phyloP scores from a whole-genome alignment of 106 monocot species.

The Acorus gramineus region DNA sequence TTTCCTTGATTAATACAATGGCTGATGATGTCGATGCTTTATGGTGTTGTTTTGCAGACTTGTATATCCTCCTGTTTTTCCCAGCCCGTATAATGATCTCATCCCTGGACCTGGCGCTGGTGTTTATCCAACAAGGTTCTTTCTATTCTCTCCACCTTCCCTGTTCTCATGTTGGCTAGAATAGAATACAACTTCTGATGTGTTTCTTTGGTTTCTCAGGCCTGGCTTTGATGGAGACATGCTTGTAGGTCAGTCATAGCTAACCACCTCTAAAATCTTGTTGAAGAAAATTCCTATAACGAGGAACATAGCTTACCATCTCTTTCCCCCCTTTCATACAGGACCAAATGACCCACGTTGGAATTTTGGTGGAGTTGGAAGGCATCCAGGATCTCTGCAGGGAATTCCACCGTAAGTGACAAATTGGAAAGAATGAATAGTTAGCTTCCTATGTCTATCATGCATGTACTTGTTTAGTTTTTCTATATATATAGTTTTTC shows the following conservation, averaged over 20 bases:
- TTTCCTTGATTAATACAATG: no score
- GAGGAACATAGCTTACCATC: no score
- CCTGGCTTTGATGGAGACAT: conserved; percentile 46
- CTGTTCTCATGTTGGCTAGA: background rate
- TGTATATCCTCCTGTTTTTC: conserved; percentile 50
- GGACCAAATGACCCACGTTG: conserved; percentile 82
- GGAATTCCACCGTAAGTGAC: conserved; percentile 56
- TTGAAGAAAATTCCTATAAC: background rate
- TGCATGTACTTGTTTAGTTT: no score
- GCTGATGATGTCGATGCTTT: background rate
- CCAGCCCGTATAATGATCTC: conserved; percentile 41
- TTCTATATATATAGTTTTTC: no score
- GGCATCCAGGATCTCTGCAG: conserved; percentile 25
- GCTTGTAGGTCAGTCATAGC: conserved; percentile 57
- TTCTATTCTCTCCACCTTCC: background rate
- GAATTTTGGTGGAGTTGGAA: conserved; percentile 21
- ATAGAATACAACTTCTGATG: background rate
- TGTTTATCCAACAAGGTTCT: conserved; percentile 59
- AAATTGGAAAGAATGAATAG: conserved; percentile 7
- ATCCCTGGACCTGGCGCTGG: conserved; percentile 69
- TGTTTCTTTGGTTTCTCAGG: conserved; percentile 24
- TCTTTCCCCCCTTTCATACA: conserved; percentile 10
- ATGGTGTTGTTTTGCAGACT: conserved; percentile 17
- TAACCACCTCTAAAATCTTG: background rate
- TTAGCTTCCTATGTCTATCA: no score